Percentiles rank a stretch among this genome's conserved stretches.
Conservation (phyloP, 106 monocot species). For the Phalaenopsis equestris region DNA sequence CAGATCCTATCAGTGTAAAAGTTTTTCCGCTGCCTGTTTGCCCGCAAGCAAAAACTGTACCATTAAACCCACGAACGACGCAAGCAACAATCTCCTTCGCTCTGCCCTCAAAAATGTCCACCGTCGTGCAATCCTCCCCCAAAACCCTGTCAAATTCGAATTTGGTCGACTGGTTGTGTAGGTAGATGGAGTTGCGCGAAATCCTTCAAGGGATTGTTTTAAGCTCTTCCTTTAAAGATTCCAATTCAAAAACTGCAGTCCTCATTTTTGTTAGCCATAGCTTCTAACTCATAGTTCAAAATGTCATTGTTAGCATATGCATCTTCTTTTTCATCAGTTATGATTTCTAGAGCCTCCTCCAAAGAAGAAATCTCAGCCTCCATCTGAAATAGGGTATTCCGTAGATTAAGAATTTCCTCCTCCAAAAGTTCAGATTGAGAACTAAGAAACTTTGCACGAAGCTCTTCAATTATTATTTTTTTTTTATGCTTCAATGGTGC, state of each 20-base stretch:
- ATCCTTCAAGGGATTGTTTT: slow-evolving; percentile 56
- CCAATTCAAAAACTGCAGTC: slow-evolving; percentile 35
- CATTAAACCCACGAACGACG: slow-evolving; percentile 81
- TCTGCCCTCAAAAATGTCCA: slow-evolving; percentile 50
- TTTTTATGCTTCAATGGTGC: too few relatives aligned
- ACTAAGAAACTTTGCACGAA: too few relatives aligned
- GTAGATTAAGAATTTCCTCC: too few relatives aligned
- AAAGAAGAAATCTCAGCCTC: slow-evolving; percentile 57
- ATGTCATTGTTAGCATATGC: slow-evolving; percentile 20
- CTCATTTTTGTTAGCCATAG: slow-evolving; percentile 32
- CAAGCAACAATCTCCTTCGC: slow-evolving; percentile 82
- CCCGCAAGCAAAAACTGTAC: slow-evolving; percentile 4
- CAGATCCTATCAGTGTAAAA: too few relatives aligned
- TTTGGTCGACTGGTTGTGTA: slow-evolving; percentile 35
- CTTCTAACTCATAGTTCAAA: slow-evolving; percentile 41
- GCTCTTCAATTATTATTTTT: too few relatives aligned
- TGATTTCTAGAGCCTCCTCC: slow-evolving; percentile 36
- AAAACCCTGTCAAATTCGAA: slow-evolving; percentile 91
- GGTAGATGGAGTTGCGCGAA: slow-evolving; percentile 58
- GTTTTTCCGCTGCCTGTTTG: too few relatives aligned
- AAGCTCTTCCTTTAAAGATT: slow-evolving; percentile 44
- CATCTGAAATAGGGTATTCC: slow-evolving; percentile 48
- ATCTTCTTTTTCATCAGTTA: slow-evolving; percentile 59
- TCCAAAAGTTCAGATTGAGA: too few relatives aligned
- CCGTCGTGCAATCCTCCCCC: slow-evolving; percentile 60